Base-by-base conservation (phyloP, 306 rosid genomes). In the Lathyrus sativus region DNA sequence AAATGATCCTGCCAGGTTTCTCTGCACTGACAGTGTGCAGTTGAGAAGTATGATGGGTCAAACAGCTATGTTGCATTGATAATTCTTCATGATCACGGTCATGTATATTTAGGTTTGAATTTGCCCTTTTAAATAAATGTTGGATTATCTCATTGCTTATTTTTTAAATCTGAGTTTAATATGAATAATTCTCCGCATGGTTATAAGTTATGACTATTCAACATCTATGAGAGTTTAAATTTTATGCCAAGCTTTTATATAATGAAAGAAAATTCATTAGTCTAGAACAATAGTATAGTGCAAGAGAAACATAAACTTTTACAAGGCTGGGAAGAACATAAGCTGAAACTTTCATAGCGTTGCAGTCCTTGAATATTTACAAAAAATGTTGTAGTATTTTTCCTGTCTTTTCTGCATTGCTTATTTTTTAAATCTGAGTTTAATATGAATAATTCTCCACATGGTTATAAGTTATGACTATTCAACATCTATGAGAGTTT, bases 11-110 rank as follows among this genome's bases (percentile, higher is more conserved):
- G 92, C 92, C 96, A 95, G 99, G 99, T 95, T 91, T 90, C 97
- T 88, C 89, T 95, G 97, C 80, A 95, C 87, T 90, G 99, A 74
- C 97, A 95, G 97, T 91, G 99, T 90, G 85, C 99, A 87, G 99
- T 37, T 37, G 99, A 90, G 99, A 95, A 95, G 97, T 95, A 95
- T 90, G 97, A 95, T 90, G 96, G 95, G 50, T 90, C 92, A 12
- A 65, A 90, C 92, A 95, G 9, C 54, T 53, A 29, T 62, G 41
- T 66, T n/a, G 12, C 13, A 43, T 65, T n/a, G 5, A 53, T 65
- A 49, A 58, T 56, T 49, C 73, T 55, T 54, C 37, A 5, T 6
- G 19, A 7, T 66, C 55, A 61, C 24, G 50, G 44, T 62, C 29
- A 17, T 41, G 2, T 76, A 15, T 50, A 33, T 53, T 67, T 24